Evolutionary conservation across 2,329 filamentous ascomycete species (phyloP), one percentile per base, ranked within the genome.

Genomic region (Nemania serpens): DNA sequence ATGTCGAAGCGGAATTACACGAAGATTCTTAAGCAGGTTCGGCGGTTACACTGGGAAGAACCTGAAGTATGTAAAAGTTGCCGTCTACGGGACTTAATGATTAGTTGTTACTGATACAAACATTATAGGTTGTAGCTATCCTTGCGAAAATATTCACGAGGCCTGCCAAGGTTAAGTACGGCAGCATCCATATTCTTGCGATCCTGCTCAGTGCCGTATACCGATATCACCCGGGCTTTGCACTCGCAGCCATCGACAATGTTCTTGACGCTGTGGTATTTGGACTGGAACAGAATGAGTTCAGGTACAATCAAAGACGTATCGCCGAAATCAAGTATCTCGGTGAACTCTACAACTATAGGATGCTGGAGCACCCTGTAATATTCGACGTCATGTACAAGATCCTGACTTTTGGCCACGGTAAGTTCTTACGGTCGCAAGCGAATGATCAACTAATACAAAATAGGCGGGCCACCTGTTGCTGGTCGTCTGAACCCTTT

Each of bases 21-120:
- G 70, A 97, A 94, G 77, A 89, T 97, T 52, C 82, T 97, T 64
- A 97, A 96, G 77, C 92, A 97, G 68, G 91, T 99, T 66, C 90
- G 95, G 59, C 93, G 96, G 73, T 86, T 99, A 59, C 95, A 99
- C 72, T 99, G 95, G 95, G 95, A 99, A 76, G 95, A 99, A 75
- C 81, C 85, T 51, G 93, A 98, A 73, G 88, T 88, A 77, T 33
- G 64, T 51, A 67, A 74, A 62, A n/a, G 20, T 36, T 41, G 47
- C 22, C 6, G 3, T 13, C 11, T n/a, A 41, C 15, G 13, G 11
- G 7, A 17, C 17, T n/a, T 37, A 11, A n/a, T 12, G 12, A 18
- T 41, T 34, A 20, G 34, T 13, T 41, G 11, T 29, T 25, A 22
- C 58, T 66, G 42, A 66, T 33, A 64, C 33, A 1, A 13, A 41